Base-by-base conservation (phyloP, 2,329 filamentous ascomycete genomes). In the Colletotrichum higginsianum region DNA sequence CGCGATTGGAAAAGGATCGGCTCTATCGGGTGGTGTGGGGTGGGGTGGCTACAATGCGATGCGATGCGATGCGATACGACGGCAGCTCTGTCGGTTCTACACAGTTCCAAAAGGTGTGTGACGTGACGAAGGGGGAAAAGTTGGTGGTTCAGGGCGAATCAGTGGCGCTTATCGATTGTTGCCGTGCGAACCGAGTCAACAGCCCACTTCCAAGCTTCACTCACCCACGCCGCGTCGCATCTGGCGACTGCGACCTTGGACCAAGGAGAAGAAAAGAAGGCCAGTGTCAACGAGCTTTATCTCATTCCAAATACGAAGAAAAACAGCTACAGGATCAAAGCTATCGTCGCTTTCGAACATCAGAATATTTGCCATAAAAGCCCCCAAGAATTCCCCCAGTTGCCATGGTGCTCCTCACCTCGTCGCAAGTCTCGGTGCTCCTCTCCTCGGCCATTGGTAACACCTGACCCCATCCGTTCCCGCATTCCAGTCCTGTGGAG, bases 341-440 rank as follows among this genome's bases (percentile, higher is more conserved):
- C 8, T 46, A 15, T 52, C 13, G 1, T 30, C 15, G 30, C 4
- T 21, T n/a, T 38, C 9, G 11, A 49, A 57, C 5, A 15, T 3
- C 7, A 2, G 26, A 46, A 38, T 53, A 38, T 40, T 62, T 30
- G 8, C 35, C 38, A 35, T 11, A n/a, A 21, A 44, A 3, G 9
- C 12, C 38, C 12, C 18, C 46, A 7, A 49, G 38, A 58, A 53
- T 12, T 44, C 9, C 42, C 57, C 42, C 57, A 21, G 50, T 60
- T 8, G 46, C 35, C 61, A 70, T 73, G 71, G 72, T 92, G 78
- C 83, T 94, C 74, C 88, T 94, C 77, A 91, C 91, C 8, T 91
- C 91, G 18, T 87, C 89, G 12, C 92, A 94, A 83, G 91, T 94
- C 66, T 93, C 92, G 47, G 84, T 94, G 72, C 84, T 91, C 71